Conservation (phyloP, 768 basidiomycete species). For the Auricularia heimuer region DNA sequence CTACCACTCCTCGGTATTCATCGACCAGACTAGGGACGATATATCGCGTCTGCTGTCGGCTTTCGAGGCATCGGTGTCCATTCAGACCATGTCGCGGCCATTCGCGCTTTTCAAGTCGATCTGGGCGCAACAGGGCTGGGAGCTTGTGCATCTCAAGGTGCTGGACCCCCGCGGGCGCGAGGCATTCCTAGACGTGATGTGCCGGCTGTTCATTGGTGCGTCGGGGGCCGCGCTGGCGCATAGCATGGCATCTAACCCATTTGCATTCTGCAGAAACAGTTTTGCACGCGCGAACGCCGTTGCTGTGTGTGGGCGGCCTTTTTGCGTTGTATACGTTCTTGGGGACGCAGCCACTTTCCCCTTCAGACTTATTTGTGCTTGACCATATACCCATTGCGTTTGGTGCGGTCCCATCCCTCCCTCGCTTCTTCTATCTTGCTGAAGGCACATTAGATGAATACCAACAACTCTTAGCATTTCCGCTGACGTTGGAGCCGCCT, state of each 20-base stretch:
- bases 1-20: constrained; percentile 70
- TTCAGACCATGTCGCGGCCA: constrained; percentile 27
- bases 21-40: constrained; percentile 55
- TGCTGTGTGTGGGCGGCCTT: constrained; percentile 49
- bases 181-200: constrained; percentile 46
- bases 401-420: constrained; percentile 28
- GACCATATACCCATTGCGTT: constrained; percentile 51
- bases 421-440: background rate
- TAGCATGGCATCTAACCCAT: background rate
- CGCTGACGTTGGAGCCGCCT: constrained; percentile 32
- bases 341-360: constrained; percentile 51
- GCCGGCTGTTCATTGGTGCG: constrained; percentile 61
- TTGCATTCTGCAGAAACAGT: constrained; percentile 39
- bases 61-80: constrained; percentile 42
- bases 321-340: constrained; percentile 66
- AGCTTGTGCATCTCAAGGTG: constrained; percentile 65
- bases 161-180: constrained; percentile 60
- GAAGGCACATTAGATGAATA: constrained; percentile 41
- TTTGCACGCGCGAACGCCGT: constrained; percentile 36
- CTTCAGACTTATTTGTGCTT: constrained; percentile 41
- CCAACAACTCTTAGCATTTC: constrained; percentile 37
- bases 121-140: constrained; percentile 64
- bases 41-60: constrained; percentile 41
- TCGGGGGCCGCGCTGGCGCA: background rate
- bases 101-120: constrained; percentile 63